A percentile compares a stretch with the other conserved stretches of the same genome.
Conservation (phyloP, 768 basidiomycete genomes). For the Tulasnella sp. region DNA sequence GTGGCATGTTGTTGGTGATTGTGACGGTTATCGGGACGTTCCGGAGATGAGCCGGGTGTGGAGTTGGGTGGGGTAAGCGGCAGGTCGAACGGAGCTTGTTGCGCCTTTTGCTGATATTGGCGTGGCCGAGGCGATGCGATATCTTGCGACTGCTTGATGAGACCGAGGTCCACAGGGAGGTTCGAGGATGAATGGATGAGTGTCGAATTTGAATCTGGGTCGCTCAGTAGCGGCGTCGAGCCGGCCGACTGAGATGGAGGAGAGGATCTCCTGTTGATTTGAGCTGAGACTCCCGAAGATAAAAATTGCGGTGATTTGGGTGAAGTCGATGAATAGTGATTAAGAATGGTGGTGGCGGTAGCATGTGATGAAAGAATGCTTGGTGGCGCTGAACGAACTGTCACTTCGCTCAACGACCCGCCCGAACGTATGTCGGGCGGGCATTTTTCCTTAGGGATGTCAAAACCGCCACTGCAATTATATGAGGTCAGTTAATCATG, state of each 20-base stretch:
- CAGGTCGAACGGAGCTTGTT: neutral
- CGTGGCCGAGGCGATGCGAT: conserved; percentile 6
- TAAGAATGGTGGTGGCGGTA: too few species aligned
- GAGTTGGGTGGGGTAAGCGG: conserved; percentile 17
- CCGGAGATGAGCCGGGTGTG: conserved; percentile 11
- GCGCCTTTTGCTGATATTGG: neutral
- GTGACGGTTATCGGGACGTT: conserved; percentile 7
- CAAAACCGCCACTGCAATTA: conserved; percentile 92
- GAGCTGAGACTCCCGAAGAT: neutral
- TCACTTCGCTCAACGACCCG: conserved; percentile 95
- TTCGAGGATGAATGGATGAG: neutral
- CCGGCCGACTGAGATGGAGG: neutral
- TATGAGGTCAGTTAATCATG: conserved; percentile 2
- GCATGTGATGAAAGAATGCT: neutral
- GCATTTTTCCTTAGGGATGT: conserved; percentile 83
- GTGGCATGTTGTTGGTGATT: neutral
- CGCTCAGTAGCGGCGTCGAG: too few species aligned
- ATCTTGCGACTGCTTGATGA: neutral
- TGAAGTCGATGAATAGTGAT: neutral
- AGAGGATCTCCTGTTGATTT: conserved; percentile 1
- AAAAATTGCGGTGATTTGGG: neutral
- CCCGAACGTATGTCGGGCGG: conserved; percentile 55
- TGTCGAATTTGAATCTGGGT: too few species aligned
- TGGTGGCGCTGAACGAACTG: conserved; percentile 60
- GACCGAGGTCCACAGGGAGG: neutral